Evolutionary conservation across 2,329 filamentous ascomycete species (phyloP).

Genomic region (Myriosclerotinia duriaeana): DNA sequence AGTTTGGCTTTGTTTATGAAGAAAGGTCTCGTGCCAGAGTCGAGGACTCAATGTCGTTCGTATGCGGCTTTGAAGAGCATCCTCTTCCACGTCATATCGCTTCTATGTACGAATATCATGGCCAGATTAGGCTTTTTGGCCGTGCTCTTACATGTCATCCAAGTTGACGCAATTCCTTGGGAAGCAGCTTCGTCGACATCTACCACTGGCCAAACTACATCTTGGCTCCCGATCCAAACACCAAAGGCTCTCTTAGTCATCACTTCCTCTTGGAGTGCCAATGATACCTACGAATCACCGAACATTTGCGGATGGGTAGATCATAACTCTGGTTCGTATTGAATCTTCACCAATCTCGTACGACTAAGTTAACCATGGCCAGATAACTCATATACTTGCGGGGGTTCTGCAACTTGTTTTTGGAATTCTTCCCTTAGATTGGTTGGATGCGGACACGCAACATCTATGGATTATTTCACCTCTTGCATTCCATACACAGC

Average conservation of each 20-base stretch:
- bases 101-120: constrained; percentile 13
- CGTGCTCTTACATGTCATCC: background rate
- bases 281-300: constrained; percentile 15
- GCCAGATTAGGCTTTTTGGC: background rate
- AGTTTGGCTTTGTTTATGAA: constrained; percentile 7
- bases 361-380: constrained; percentile 10
- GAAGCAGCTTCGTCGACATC: constrained; percentile 9
- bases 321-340: constrained; percentile 18
- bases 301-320: constrained; percentile 24
- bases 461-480: constrained; percentile 27
- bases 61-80: background rate
- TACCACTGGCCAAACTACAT: background rate
- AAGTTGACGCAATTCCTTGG: constrained; percentile 11
- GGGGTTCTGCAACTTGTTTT: constrained; percentile 26
- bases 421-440: constrained; percentile 27
- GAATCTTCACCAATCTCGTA: background rate
- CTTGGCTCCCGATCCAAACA: constrained; percentile 8
- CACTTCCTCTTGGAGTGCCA: background rate
- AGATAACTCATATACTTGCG: constrained; percentile 28
- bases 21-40: constrained; percentile 2
- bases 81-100: constrained; percentile 2
- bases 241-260: constrained; percentile 1
- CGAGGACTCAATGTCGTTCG: constrained; percentile 5
- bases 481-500: constrained; percentile 27
- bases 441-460: constrained; percentile 27